These are phyloP conservation scores for Gilbertella persicaria DNA, from an alignment of 371 early-diverging fungal genomes.

Conservation along the genomic window DNA sequence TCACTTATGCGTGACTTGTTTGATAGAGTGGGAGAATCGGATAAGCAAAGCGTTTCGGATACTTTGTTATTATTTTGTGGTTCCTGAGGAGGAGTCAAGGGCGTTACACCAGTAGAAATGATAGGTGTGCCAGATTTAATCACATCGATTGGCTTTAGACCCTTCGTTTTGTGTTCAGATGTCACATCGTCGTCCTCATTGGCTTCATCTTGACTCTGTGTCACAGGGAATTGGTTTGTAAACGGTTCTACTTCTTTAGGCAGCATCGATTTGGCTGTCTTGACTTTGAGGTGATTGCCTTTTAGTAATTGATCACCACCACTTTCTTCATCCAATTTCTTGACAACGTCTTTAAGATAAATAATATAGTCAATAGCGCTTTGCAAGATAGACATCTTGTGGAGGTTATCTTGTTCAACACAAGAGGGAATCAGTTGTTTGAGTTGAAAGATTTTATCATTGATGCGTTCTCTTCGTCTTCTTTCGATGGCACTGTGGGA, in stretches of 20 bases:
- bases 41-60: neutral
- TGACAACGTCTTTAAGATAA: constrained; percentile 52
- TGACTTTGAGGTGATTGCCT: constrained; percentile 23
- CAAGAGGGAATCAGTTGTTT: constrained; percentile 54
- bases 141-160: constrained; percentile 36
- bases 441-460: constrained; percentile 60
- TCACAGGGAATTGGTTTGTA: constrained; percentile 39
- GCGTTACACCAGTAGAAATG: constrained; percentile 12
- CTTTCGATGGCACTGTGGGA: constrained; percentile 83
- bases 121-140: constrained; percentile 22
- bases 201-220: constrained; percentile 1
- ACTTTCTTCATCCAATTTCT: constrained; percentile 33
- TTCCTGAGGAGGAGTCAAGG: constrained; percentile 25
- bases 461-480: constrained; percentile 76
- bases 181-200: constrained; percentile 2
- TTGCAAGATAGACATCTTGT: constrained; percentile 76
- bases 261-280: constrained; percentile 34
- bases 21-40: neutral
- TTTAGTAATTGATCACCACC: constrained; percentile 11
- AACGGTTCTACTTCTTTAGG: constrained; percentile 51
- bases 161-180: constrained; percentile 10
- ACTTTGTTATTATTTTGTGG: neutral
- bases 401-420: constrained; percentile 66
- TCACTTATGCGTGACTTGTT: neutral
- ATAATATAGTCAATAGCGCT: constrained; percentile 74